Evolutionary conservation across 441 rosid genomes (phyloP), one percentile per base, ranked within the genome.

Genomic region (Isatis lusitanica): DNA sequence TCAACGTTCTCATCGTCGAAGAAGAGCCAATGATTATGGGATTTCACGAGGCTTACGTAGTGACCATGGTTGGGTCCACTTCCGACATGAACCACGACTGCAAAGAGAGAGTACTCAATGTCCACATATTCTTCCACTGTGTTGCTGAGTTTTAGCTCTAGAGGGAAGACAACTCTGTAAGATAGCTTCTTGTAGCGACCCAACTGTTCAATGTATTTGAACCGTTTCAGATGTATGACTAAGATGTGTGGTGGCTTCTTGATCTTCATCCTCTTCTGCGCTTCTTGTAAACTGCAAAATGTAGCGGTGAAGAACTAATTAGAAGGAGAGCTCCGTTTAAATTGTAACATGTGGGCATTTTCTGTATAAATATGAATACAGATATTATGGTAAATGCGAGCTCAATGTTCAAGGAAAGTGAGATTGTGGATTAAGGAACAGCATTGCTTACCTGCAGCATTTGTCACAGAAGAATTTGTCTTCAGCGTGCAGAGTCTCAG

Each of bases 11-110:
- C 98, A 5, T 95, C 98, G 35, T 91, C 97, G 53, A 95, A 92
- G 82, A 89, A 89, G 68, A 90, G 81, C 96, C 95, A 92, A 79
- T 92, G 96, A 83, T 91, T 85, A 71, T 91, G 97, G 70, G 89
- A 85, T 81, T 90, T 92, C 83, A 94, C 93, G 6, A 94, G 94
- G 82, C 98, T 92, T 57, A 92, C 98, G 21, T 94, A 94, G 67
- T 92, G 98, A 17, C 97, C 98, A 35, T 90, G 97, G 79, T 90
- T 94, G 12, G 98, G 97, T 18, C 98, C 97, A 18, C 97, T 90
- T 30, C 98, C 98, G 4, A 92, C 97, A 47, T 94, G 99, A 59
- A 94, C 97, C 61, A 94, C 98, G 4, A 90, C 98, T 6, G 94
- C 96, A 69, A 92, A 94, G 48, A 94, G 87, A 11, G 98, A 92